phyloP scores from a whole-genome alignment of 805 yeast species.

The Candida boidinii region DNA sequence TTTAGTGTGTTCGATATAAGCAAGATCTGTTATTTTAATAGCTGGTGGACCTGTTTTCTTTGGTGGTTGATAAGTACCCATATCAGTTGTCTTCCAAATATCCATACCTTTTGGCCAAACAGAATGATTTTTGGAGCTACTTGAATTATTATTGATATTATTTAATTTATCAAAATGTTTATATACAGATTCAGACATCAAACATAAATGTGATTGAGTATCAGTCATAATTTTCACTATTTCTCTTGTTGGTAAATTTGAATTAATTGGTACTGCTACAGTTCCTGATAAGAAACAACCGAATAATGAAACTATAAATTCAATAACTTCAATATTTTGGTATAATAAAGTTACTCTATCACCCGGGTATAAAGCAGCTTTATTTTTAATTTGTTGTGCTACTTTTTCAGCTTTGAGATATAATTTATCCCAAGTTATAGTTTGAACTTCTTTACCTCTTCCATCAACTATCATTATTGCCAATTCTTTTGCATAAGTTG shows the following conservation, averaged over 20 bases:
- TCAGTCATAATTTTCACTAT: constrained; percentile 61
- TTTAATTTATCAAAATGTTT: constrained; percentile 64
- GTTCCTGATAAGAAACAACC: constrained; percentile 93
- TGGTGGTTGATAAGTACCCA: constrained; percentile 60
- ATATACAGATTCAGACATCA: constrained; percentile 73
- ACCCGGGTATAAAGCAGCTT: constrained; percentile 63
- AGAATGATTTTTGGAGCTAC: too few relatives aligned
- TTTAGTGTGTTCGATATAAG: constrained; percentile 87
- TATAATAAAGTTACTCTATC: constrained; percentile 82
- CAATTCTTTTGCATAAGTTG: constrained; percentile 50
- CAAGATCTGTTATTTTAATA: constrained; percentile 70
- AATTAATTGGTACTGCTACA: constrained; percentile 88
- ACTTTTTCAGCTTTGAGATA: constrained; percentile 78
- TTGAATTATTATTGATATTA: constrained; percentile 14
- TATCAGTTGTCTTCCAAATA: constrained; percentile 79
- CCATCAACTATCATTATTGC: constrained; percentile 69
- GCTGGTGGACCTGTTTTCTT: constrained; percentile 55
- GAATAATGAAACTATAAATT: constrained; percentile 75
- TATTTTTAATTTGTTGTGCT: constrained; percentile 73
- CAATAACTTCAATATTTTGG: constrained; percentile 75
- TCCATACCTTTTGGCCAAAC: constrained; percentile 67
- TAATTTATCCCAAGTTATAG: constrained; percentile 86
- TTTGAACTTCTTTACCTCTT: constrained; percentile 69
- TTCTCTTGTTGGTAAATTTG: constrained; percentile 60
- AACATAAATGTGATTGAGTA: constrained; percentile 69